These are phyloP conservation scores for Saccharomycopsis vini DNA, from an alignment of 805 yeast genomes.

Conservation along the genomic window DNA sequence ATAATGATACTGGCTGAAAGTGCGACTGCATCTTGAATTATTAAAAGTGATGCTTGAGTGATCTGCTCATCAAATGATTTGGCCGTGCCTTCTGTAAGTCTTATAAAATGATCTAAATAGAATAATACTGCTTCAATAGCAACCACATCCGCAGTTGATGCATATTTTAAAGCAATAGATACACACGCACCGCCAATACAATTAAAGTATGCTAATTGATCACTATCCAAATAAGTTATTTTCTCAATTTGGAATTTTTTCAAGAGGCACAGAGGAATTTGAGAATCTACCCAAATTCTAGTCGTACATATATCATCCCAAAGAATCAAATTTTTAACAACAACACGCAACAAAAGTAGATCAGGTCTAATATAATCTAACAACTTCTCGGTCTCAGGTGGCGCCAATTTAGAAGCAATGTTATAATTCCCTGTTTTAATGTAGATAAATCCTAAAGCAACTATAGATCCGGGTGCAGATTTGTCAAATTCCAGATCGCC, in stretches of 20 bases:
- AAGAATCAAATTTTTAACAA: conserved; percentile 56
- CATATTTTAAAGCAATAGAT: conserved; percentile 66
- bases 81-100: conserved; percentile 34
- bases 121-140: conserved; percentile 50
- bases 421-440: conserved; percentile 52
- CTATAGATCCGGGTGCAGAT: conserved; percentile 57
- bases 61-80: conserved; percentile 49
- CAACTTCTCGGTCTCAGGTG: conserved; percentile 52
- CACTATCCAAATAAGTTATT: conserved; percentile 31
- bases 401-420: conserved; percentile 51
- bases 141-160: conserved; percentile 50
- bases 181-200: conserved; percentile 67
- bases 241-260: conserved; percentile 25
- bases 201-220: conserved; percentile 52
- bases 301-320: conserved; percentile 56
- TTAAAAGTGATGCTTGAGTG: conserved; percentile 43
- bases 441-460: conserved; percentile 69
- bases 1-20: conserved; percentile 63
- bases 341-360: conserved; percentile 51
- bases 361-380: conserved; percentile 76
- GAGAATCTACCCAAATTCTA: conserved; percentile 45
- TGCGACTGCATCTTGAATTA: conserved; percentile 49
- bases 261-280: conserved; percentile 42
- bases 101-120: conserved; percentile 45
- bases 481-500: conserved; percentile 49